Percentiles rank a stretch among this genome's conserved stretches.
phyloP scores from a whole-genome alignment of 495 filamentous ascomycete species.

The Niebla homalea region DNA sequence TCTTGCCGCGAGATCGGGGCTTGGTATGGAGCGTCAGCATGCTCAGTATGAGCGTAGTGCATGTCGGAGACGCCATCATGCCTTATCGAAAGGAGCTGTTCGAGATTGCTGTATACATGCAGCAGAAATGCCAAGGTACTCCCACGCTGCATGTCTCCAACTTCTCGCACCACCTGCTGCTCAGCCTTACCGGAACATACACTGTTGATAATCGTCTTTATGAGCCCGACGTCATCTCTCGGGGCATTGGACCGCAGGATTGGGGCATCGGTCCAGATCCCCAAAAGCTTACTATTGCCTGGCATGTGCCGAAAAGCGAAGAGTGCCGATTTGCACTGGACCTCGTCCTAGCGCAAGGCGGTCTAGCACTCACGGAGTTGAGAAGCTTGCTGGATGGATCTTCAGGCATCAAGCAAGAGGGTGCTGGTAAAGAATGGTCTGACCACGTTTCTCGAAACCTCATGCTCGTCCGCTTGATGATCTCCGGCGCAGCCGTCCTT shows the following conservation, averaged over 20 bases:
- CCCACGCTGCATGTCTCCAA: constrained; percentile 94
- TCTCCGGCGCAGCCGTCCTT: constrained; percentile 76
- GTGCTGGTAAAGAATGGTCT: constrained; percentile 95
- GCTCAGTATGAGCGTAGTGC: constrained; percentile 96
- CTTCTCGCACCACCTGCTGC: constrained; percentile 95
- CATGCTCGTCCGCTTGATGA: constrained; percentile 66
- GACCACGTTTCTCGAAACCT: constrained; percentile 89
- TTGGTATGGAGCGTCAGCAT: constrained; percentile 96
- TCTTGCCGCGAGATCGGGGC: constrained; percentile 81
- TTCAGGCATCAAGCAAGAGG: constrained; percentile 79
- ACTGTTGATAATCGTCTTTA: constrained; percentile 78
- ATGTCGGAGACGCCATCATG: constrained; percentile 80
- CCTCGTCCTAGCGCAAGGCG: constrained; percentile 67
- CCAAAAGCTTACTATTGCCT: constrained; percentile 65
- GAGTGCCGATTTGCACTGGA: constrained; percentile 84
- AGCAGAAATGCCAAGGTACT: constrained; percentile 81
- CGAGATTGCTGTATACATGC: constrained; percentile 89
- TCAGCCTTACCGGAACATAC: constrained; percentile 89
- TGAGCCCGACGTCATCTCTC: constrained; percentile 47
- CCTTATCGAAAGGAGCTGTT: constrained; percentile 79
- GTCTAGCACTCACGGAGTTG: constrained; percentile 53
- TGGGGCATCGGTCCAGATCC: constrained; percentile 69
- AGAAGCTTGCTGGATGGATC: constrained; percentile 62
- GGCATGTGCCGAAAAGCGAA: constrained; percentile 69
- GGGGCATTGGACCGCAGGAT: constrained; percentile 48